Base-by-base conservation (phyloP, 2,329 filamentous ascomycete genomes). In the Pleurostoma richardsiae region DNA sequence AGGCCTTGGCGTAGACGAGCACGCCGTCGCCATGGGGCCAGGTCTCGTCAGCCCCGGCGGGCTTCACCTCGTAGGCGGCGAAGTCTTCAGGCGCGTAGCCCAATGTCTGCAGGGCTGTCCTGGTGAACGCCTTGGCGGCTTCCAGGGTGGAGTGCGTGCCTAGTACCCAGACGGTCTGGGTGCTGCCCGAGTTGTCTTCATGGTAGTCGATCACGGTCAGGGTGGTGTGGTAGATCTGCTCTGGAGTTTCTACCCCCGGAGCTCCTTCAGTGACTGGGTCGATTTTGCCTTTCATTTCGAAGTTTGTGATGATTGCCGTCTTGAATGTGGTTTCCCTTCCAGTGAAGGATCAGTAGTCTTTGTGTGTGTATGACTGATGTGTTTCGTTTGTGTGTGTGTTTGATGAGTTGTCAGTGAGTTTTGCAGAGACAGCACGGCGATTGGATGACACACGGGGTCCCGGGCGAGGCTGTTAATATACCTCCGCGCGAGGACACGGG, bases 11-110 rank as follows among this genome's bases (percentile, higher is more conserved):
- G 51, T 64, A 66, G 40, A 68, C 63, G 4, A 71, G 38, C 36
- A 66, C 58, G 33, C 64, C 66, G 44, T 71, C 64, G 33, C 62
- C 65, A 49, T 71, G 57, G 4, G 47, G 54, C 69, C 69, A 73
- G 8, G 49, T 28, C 8, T 41, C 30, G n/a, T 52, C 42, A 19
- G 41, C 33, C n/a, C 50, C 45, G 6, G 33, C 31, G 8, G 53
- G 49, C 2, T 53, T 50, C 3, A 57, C 52, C 30, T 60, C 55
- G 49, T 66, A 71, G 6, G 53, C 49, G n/a, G 43, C 43, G 44
- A 73, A 72, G 49, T 70, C 68, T 5, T 60, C 57, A 4, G 60
- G 57, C 1, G 59, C 40, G 55, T 71, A 73, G 36, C 62, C 61
- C 28, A 71, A 59, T 0, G 48, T 43, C 4, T 56, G 41, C 0